Evolutionary conservation across 257 asterid species (phyloP).

Genomic region (Lycium ferocissimum): DNA sequence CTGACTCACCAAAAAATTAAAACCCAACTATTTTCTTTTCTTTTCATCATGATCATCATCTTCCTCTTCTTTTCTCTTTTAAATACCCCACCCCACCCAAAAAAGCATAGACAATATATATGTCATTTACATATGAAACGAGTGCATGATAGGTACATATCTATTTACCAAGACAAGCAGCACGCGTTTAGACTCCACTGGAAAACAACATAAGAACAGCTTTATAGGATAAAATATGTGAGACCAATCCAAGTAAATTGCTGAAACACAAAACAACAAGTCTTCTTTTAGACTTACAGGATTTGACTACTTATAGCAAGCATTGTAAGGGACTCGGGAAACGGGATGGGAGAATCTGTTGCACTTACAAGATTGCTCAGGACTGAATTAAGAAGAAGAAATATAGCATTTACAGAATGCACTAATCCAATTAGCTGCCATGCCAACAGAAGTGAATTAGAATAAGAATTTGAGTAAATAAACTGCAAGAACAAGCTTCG

Average conservation of each 20-base stretch:
- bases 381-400: conserved; percentile 78
- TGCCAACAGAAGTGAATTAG: conserved; percentile 6
- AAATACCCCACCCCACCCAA: too few species aligned
- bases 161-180: conserved; percentile 68
- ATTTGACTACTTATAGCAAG: not conserved
- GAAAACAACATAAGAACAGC: conserved; percentile 64
- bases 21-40: too few species aligned
- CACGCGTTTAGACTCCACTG: conserved; percentile 86
- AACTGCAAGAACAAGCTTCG: not conserved
- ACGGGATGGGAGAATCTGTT: conserved; percentile 1
- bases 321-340: not conserved
- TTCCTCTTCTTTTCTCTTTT: too few species aligned
- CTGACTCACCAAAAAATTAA: too few species aligned
- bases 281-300: not conserved
- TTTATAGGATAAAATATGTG: conserved; percentile 69
- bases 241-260: conserved; percentile 76
- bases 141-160: not conserved
- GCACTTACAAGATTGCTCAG: conserved; percentile 69
- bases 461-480: not conserved
- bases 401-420: conserved; percentile 90
- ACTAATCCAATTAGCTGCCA: conserved; percentile 75
- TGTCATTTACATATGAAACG: not conserved
- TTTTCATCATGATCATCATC: too few species aligned
- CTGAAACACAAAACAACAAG: conserved; percentile 46
- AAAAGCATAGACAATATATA: not conserved